Conservation (phyloP, 352 stramenopile genomes). For the Phytophthora multivora region DNA sequence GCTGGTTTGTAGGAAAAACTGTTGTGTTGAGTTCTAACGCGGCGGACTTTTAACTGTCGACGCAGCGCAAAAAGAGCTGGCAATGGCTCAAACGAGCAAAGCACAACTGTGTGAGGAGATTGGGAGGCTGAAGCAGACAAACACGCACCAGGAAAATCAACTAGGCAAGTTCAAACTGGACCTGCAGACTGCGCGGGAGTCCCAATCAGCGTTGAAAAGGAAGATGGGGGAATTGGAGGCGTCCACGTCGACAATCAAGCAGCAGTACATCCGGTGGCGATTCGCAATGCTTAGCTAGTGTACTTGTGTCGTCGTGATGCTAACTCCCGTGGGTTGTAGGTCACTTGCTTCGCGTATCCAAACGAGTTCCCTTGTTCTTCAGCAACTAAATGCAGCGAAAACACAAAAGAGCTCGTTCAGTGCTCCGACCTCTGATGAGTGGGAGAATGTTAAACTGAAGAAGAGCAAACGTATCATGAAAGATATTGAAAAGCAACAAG, state of each 20-base stretch:
- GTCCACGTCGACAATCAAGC: conserved; percentile 46
- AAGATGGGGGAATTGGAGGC: conserved; percentile 52
- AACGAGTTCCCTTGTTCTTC: conserved; percentile 52
- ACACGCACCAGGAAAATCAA: conserved; percentile 48
- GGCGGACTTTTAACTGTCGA: neutral
- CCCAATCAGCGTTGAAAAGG: conserved; percentile 44
- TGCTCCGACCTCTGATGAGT: conserved; percentile 27
- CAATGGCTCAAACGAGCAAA: conserved; percentile 44
- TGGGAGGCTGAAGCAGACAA: conserved; percentile 55
- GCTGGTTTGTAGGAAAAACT: too few relatives aligned
- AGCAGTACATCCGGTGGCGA: conserved; percentile 59
- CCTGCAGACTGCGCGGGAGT: conserved; percentile 50
- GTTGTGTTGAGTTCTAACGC: too few relatives aligned
- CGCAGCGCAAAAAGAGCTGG: conserved; percentile 66
- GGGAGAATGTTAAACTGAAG: conserved; percentile 35
- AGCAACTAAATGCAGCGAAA: conserved; percentile 41
- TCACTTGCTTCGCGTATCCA: conserved; percentile 65
- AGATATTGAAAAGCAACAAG: conserved; percentile 1
- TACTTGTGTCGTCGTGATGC: neutral
- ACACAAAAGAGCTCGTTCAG: conserved; percentile 12
- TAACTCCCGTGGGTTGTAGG: conserved; percentile 23
- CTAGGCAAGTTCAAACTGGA: conserved; percentile 51
- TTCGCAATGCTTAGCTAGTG: neutral
- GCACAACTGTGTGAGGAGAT: conserved; percentile 64
- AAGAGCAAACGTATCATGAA: conserved; percentile 48